Percentiles rank a stretch among this genome's conserved stretches.
Evolutionary conservation across 768 basidiomycete species (phyloP).

Genomic region (Auricularia sp.): DNA sequence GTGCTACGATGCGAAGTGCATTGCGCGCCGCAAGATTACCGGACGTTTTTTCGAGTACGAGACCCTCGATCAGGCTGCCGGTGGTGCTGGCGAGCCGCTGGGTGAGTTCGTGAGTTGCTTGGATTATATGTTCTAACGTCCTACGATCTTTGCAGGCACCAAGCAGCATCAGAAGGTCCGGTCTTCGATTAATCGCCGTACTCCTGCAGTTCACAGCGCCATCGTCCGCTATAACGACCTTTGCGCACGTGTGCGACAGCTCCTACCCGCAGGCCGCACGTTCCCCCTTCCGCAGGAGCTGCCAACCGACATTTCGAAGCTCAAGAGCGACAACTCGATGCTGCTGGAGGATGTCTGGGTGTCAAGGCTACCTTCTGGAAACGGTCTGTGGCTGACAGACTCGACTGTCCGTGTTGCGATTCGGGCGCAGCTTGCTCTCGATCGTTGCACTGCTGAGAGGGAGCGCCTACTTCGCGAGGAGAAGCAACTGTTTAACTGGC

Average conservation of each 20-base stretch:
- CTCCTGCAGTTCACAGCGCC: constrained; percentile 20
- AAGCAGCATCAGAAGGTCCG: constrained; percentile 26
- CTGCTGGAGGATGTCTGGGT: constrained; percentile 34
- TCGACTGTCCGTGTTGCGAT: constrained; percentile 23
- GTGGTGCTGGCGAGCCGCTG: constrained; percentile 17
- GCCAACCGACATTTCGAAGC: constrained; percentile 19
- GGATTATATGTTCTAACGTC: background rate
- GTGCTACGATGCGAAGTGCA: constrained; percentile 31
- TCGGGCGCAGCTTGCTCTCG: constrained; percentile 16
- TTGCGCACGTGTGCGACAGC: constrained; percentile 16
- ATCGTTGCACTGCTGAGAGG: constrained; percentile 25
- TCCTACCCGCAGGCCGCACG: constrained; percentile 15
- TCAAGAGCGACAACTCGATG: constrained; percentile 6
- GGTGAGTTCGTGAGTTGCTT: too few species aligned
- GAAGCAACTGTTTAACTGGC: constrained; percentile 29
- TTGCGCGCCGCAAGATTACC: constrained; percentile 25
- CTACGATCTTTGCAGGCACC: constrained; percentile 8
- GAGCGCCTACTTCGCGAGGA: constrained; percentile 19
- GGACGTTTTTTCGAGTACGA: constrained; percentile 31
- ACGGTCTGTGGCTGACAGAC: constrained; percentile 25
- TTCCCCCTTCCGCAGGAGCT: constrained; percentile 28
- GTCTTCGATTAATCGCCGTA: constrained; percentile 23
- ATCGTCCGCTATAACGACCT: constrained; percentile 23
- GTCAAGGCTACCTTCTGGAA: constrained; percentile 8
- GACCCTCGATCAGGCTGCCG: constrained; percentile 24